These are phyloP conservation scores for Exutisphaerella laricina DNA, from an alignment of 2,329 filamentous ascomycete species.

Conservation along the genomic window DNA sequence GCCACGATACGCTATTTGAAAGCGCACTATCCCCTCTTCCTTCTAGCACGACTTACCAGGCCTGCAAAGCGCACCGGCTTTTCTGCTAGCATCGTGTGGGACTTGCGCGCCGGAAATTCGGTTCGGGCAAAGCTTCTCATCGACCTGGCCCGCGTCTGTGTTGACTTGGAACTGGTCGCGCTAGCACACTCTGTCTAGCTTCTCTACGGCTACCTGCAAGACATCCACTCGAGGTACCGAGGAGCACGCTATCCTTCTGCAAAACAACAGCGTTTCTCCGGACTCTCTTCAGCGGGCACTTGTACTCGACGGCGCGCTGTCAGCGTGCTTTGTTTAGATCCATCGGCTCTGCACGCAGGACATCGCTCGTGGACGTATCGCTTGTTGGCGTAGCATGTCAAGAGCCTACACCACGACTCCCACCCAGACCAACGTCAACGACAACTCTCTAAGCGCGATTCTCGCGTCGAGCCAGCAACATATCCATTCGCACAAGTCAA, in stretches of 20 bases:
- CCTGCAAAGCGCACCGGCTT: conserved; percentile 21
- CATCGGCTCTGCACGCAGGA: conserved; percentile 28
- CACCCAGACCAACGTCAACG: conserved; percentile 31
- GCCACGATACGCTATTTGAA: conserved; percentile 30
- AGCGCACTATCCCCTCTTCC: conserved; percentile 25
- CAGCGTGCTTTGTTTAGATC: conserved; percentile 31
- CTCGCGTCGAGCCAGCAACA: conserved; percentile 36
- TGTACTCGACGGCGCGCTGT: conserved; percentile 34
- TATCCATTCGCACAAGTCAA: conserved; percentile 42
- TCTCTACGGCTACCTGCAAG: conserved; percentile 39
- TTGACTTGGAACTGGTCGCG: conserved; percentile 24
- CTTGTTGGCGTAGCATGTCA: conserved; percentile 38
- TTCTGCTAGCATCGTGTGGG: conserved; percentile 23
- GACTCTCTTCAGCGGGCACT: conserved; percentile 31
- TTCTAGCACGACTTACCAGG: conserved; percentile 23
- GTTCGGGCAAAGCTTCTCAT: conserved; percentile 23
- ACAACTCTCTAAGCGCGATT: conserved; percentile 37
- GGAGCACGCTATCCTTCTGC: conserved; percentile 39
- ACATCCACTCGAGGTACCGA: conserved; percentile 42
- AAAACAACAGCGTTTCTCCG: conserved; percentile 33
- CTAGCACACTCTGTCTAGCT: conserved; percentile 32
- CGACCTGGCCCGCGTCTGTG: conserved; percentile 17
- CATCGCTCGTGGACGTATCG: conserved; percentile 29
- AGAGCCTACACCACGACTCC: conserved; percentile 34
- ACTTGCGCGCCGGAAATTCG: conserved; percentile 26